Evolutionary conservation across 139 green algal species (phyloP).

Genomic region (Volvox africanus): DNA sequence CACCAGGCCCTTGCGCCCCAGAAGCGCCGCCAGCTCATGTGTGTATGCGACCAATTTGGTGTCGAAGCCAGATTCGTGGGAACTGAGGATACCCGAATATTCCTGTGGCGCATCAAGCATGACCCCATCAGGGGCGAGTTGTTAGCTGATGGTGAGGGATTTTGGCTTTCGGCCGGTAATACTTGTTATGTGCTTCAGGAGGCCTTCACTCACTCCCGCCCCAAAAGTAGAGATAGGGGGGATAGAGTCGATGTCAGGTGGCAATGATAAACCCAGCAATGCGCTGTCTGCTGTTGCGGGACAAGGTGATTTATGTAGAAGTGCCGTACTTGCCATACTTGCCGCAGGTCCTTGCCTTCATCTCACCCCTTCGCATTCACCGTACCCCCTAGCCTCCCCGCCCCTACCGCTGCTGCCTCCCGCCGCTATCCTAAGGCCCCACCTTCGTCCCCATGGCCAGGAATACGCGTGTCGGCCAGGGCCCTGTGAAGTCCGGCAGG

Average conservation of each 20-base stretch:
- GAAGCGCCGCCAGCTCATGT: not conserved
- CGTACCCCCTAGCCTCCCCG: not conserved
- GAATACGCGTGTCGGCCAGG: constrained; percentile 59
- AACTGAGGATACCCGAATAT: constrained; percentile 19
- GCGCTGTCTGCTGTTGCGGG: too few species aligned
- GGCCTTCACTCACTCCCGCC: not conserved
- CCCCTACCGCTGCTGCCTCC: not conserved
- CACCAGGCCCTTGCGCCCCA: not conserved
- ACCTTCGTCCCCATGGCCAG: constrained; percentile 57
- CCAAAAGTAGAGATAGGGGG: not conserved
- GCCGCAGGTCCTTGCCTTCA: not conserved
- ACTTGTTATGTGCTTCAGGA: not conserved
- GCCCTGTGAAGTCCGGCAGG: constrained; percentile 25
- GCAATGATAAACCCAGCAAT: not conserved
- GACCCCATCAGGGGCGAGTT: not conserved
- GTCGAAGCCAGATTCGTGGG: constrained; percentile 27
- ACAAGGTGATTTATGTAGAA: not conserved
- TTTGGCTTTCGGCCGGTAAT: not conserved
- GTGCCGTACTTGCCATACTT: not conserved
- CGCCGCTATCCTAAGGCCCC: not conserved
- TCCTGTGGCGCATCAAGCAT: not conserved
- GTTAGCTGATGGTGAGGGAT: too few species aligned
- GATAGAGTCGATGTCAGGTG: not conserved
- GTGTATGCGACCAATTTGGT: constrained; percentile 30
- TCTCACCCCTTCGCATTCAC: not conserved